Evolutionary conservation across 2,329 filamentous ascomycete genomes (phyloP).

Genomic region (Oidium heveae): DNA sequence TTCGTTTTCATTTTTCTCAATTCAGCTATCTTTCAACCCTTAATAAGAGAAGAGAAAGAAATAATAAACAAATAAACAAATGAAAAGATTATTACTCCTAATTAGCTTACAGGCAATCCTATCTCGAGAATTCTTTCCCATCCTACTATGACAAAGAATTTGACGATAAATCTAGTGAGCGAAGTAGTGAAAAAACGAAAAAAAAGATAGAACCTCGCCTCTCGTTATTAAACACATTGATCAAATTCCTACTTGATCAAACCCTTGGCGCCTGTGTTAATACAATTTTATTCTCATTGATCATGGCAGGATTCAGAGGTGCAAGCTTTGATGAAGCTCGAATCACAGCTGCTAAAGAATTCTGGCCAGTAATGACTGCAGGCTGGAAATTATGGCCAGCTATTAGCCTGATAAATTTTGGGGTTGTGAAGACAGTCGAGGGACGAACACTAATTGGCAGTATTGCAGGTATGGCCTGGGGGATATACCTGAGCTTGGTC

Average conservation of each 20-base stretch:
- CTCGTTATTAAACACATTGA: conserved; percentile 35
- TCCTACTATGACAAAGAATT: conserved; percentile 21
- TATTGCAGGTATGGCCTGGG: conserved; percentile 48
- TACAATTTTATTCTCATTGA: conserved; percentile 35
- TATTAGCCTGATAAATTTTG: conserved; percentile 45
- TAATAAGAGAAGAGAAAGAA: neutral
- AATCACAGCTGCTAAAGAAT: conserved; percentile 24
- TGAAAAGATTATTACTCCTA: conserved; percentile 2
- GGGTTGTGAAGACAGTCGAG: conserved; percentile 42
- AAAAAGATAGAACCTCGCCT: conserved; percentile 22
- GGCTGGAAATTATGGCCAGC: conserved; percentile 50
- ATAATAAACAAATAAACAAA: neutral
- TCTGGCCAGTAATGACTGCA: conserved; percentile 37
- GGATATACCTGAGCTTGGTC: conserved; percentile 46
- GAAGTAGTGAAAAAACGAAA: conserved; percentile 19
- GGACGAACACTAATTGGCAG: conserved; percentile 45
- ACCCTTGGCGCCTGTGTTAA: conserved; percentile 39
- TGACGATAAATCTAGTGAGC: conserved; percentile 17
- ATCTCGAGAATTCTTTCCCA: conserved; percentile 50
- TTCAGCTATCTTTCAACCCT: too few species aligned
- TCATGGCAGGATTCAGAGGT: conserved; percentile 20
- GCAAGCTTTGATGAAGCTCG: conserved; percentile 20
- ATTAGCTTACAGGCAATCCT: conserved; percentile 38
- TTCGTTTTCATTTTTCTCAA: too few species aligned
- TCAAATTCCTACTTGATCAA: conserved; percentile 46